Base-by-base conservation (phyloP, 2,329 filamentous ascomycete genomes). In the Cordyceps farinosa region DNA sequence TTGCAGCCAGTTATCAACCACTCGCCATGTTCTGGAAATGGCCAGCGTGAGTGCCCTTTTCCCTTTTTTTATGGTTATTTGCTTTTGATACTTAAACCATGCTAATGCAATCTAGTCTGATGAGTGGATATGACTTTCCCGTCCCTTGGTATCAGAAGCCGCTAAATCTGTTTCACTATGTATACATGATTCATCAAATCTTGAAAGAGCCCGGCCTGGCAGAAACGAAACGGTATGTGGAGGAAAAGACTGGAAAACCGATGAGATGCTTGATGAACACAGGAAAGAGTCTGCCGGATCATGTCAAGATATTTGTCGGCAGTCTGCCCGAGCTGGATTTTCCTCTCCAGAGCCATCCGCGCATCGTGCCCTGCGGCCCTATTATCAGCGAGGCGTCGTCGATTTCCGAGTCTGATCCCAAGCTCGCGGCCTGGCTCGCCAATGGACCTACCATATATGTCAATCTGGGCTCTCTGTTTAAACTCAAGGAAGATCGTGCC, bases 281-380 rank as follows among this genome's bases (percentile, higher is more conserved):
- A 2, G 55, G 70, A 10, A 60, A 65, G 13, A 62, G 67, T 45
- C 60, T 61, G 15, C 66, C 65, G 1, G 34, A 56, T 4, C 47
- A 65, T 36, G 30, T 69, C 44, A 64, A 68, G 50, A 66, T 75
- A 29, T 64, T 76, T 7, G 68, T 74, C 22, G 64, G 70, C 15
- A 71, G 66, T 36, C 61, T 67, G 2, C 69, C 70, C 1, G 71
- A 75, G 56, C 64, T 76, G 30, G 79, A 82, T 50, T 82, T 74
- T 68, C 81, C 74, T 0, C 66, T 78, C 11, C 61, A 72, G 1
- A 69, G 79, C 2, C 78, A 77, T 0, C 60, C 69, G 0, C 76
- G 82, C 55, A 71, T 83, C 10, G 70, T 75, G 1, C 68, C 75
- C 1, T 82, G 80, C 63, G 81, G 81, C 0, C 82, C 82, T 0